Conservation (phyloP, 257 asterid genomes). For the Przewalskia tangutica region DNA sequence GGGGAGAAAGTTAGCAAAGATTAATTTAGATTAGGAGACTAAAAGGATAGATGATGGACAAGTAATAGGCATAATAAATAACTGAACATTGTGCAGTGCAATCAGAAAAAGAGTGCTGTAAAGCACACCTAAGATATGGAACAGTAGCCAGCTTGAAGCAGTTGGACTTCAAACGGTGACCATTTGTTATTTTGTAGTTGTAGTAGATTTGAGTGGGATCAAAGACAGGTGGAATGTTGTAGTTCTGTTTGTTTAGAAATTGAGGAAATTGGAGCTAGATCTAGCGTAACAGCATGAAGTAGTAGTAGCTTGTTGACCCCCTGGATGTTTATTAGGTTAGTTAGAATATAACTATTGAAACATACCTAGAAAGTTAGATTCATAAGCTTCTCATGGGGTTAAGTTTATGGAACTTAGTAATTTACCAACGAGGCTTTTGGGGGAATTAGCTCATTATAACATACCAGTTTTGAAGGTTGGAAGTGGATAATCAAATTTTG, state of each 20-base stretch:
- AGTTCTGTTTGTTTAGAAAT: not conserved
- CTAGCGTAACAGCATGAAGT: not conserved
- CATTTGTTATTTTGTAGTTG: not conserved
- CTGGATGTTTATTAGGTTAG: not conserved
- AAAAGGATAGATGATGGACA: not conserved
- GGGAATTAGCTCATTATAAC: not conserved
- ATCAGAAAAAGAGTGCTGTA: not conserved
- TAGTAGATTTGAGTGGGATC: not conserved
- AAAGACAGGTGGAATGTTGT: not conserved
- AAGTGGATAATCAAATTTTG: not conserved
- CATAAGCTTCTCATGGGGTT: not conserved
- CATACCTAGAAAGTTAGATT: not conserved
- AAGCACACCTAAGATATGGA: not conserved
- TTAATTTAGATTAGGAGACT: not conserved
- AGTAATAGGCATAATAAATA: not conserved
- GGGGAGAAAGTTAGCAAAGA: not conserved
- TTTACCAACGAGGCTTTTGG: not conserved
- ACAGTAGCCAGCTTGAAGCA: not conserved
- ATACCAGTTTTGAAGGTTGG: not conserved
- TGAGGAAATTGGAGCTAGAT: not conserved
- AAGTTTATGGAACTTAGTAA: not conserved
- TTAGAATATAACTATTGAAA: not conserved
- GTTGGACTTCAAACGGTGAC: not conserved
- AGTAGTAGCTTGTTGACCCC: not conserved
- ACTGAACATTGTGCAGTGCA: not conserved